Conservation (phyloP, 352 stramenopile species). For the Elongisporangium undulatum region DNA sequence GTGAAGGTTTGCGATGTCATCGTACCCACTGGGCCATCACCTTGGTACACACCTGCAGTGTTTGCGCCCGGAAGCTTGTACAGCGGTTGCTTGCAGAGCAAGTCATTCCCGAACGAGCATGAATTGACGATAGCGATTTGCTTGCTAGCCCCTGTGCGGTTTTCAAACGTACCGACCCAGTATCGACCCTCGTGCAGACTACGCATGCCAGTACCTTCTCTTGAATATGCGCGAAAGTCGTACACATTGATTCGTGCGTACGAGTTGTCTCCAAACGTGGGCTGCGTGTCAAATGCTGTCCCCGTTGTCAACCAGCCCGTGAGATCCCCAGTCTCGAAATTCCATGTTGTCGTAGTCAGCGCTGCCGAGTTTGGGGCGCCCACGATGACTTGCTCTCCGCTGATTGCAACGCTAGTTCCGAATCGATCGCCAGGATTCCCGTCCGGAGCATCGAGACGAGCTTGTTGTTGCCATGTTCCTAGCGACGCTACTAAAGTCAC, state of each 20-base stretch:
- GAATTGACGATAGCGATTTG: slow-evolving; percentile 28
- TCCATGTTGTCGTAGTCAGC: slow-evolving; percentile 91
- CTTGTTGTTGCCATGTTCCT: slow-evolving; percentile 63
- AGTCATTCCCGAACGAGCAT: slow-evolving; percentile 68
- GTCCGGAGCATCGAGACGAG: slow-evolving; percentile 52
- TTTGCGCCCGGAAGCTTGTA: slow-evolving; percentile 76
- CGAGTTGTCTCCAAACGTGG: slow-evolving; percentile 94
- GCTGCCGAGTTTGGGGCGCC: slow-evolving; percentile 62
- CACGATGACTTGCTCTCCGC: slow-evolving; percentile 73
- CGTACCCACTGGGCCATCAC: slow-evolving; percentile 89
- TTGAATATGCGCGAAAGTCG: slow-evolving; percentile 20
- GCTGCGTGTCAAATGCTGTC: slow-evolving; percentile 91
- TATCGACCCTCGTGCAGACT: slow-evolving; percentile 85
- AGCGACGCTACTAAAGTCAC: slow-evolving; percentile 43
- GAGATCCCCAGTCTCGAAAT: slow-evolving; percentile 97
- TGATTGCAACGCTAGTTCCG: slow-evolving; percentile 65
- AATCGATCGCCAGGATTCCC: slow-evolving; percentile 76
- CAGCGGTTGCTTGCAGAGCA: slow-evolving; percentile 52
- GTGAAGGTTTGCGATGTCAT: slow-evolving; percentile 94
- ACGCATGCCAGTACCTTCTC: slow-evolving; percentile 33
- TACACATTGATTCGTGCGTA: slow-evolving; percentile 82
- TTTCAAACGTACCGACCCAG: slow-evolving; percentile 94
- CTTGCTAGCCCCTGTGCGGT: slow-evolving; percentile 73
- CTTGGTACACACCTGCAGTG: slow-evolving; percentile 75
- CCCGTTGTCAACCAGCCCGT: slow-evolving; percentile 92